These are phyloP conservation scores for Phtheirospermum japonicum DNA, from an alignment of 257 asterid species.

Conservation along the genomic window DNA sequence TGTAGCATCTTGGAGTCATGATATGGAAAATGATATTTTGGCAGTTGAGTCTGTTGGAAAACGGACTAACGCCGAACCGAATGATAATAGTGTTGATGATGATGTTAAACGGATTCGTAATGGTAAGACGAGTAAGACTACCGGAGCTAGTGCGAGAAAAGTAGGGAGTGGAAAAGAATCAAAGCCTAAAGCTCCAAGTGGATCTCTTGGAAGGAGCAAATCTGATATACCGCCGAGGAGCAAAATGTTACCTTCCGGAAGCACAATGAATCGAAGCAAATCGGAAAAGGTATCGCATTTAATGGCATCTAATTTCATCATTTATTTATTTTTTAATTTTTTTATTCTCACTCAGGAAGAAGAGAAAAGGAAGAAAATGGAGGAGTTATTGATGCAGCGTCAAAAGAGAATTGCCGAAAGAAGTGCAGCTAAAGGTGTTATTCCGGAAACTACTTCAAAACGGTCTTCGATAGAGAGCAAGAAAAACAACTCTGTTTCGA, in stretches of 20 bases:
- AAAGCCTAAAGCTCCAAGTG: constrained; percentile 39
- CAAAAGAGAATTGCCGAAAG: constrained; percentile 84
- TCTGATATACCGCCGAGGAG: constrained; percentile 42
- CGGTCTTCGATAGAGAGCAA: constrained; percentile 40
- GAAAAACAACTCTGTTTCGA: constrained; percentile 28
- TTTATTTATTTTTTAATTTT: neutral
- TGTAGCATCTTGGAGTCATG: constrained; percentile 18
- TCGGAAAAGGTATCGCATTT: constrained; percentile 45
- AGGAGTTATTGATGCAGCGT: constrained; percentile 54
- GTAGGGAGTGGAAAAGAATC: constrained; percentile 33
- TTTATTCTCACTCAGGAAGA: constrained; percentile 47
- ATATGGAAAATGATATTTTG: constrained; percentile 42
- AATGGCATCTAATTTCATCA: constrained; percentile 1
- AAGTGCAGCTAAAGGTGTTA: constrained; percentile 47
- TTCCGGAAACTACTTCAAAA: constrained; percentile 32
- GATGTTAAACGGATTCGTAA: constrained; percentile 31
- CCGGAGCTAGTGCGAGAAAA: constrained; percentile 32
- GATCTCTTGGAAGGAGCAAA: constrained; percentile 52
- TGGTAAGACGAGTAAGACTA: constrained; percentile 34
- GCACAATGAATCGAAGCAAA: constrained; percentile 45
- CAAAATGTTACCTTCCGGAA: constrained; percentile 43
- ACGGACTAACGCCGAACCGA: constrained; percentile 23
- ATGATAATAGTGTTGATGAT: constrained; percentile 18
- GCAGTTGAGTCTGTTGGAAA: constrained; percentile 33
- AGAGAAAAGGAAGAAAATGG: constrained; percentile 64